These are phyloP conservation scores for Ogataea paradorogensis DNA, from an alignment of 805 yeast genomes.

Conservation along the genomic window DNA sequence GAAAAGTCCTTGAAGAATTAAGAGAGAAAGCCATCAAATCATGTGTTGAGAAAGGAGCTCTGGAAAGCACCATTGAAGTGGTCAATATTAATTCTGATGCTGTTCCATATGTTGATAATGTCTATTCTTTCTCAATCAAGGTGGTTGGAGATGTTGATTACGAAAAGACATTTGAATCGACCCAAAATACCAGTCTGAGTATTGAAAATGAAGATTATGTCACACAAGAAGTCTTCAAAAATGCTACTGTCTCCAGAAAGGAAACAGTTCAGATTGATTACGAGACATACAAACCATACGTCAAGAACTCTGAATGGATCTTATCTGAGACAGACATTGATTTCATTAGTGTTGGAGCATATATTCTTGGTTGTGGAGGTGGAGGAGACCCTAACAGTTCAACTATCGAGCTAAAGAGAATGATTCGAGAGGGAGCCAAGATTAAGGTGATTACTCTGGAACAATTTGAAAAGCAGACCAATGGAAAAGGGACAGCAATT, in stretches of 20 bases:
- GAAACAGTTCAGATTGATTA: slow-evolving; percentile 16
- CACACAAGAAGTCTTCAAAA: slow-evolving; percentile 11
- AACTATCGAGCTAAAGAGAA: slow-evolving; percentile 34
- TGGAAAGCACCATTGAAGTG: slow-evolving; percentile 22
- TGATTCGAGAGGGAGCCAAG: slow-evolving; percentile 33
- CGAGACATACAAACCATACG: slow-evolving; percentile 14
- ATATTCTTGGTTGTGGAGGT: slow-evolving; percentile 48
- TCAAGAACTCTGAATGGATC: slow-evolving; percentile 34
- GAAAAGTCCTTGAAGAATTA: slow-evolving; percentile 19
- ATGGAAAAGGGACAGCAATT: slow-evolving; percentile 31
- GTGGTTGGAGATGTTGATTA: slow-evolving; percentile 47
- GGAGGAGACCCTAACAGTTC: slow-evolving; percentile 43
- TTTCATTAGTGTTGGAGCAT: slow-evolving; percentile 38
- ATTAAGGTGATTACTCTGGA: slow-evolving; percentile 35
- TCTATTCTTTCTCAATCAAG: slow-evolving; percentile 36
- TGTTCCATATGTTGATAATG: slow-evolving; percentile 33
- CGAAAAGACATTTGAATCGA: slow-evolving; percentile 7
- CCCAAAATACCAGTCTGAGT: neutral
- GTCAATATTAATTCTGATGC: slow-evolving; percentile 29
- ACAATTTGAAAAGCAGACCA: slow-evolving; percentile 24
- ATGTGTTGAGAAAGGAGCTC: slow-evolving; percentile 28
- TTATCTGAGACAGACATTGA: slow-evolving; percentile 42
- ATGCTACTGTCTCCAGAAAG: slow-evolving; percentile 9
- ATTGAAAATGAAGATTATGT: slow-evolving; percentile 6
- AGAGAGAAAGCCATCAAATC: slow-evolving; percentile 18